Percentiles rank a stretch among this genome's conserved stretches.
Evolutionary conservation across 139 green algal genomes (phyloP).

Genomic region (Desmodesmus armatus): DNA sequence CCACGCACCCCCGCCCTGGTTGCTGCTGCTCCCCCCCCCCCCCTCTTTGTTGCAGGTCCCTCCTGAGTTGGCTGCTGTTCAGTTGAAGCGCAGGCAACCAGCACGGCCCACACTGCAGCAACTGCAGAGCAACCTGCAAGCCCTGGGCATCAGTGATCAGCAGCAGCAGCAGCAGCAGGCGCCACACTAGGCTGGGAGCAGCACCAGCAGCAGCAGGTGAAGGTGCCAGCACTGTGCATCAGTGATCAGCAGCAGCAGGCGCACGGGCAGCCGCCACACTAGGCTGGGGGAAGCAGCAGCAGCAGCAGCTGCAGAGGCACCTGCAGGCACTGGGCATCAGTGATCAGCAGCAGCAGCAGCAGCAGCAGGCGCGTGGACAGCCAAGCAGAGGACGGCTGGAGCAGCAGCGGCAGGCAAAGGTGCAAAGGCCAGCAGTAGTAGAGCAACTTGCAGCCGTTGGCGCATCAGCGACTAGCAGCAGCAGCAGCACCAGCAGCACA

Average conservation of each 20-base stretch:
- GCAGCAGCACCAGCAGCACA: too few species aligned
- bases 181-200: neutral
- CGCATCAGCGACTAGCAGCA: too few species aligned
- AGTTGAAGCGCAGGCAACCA: constrained; percentile 51
- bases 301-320: neutral
- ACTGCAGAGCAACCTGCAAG: constrained; percentile 65
- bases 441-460: too few species aligned
- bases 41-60: neutral
- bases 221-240: neutral
- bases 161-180: constrained; percentile 26
- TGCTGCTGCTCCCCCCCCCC: neutral
- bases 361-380: too few species aligned
- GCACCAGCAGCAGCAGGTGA: too few species aligned
- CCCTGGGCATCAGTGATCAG: constrained; percentile 40
- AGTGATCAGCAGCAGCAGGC: neutral
- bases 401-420: too few species aligned
- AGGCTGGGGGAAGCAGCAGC: neutral
- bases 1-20: neutral
- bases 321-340: too few species aligned
- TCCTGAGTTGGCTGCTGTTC: constrained; percentile 39
- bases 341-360: too few species aligned
- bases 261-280: neutral
- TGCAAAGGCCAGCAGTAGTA: too few species aligned
- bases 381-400: too few species aligned
- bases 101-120: constrained; percentile 51